Conservation (phyloP, 2,329 filamentous ascomycete genomes). For the Fusarium virguliforme region DNA sequence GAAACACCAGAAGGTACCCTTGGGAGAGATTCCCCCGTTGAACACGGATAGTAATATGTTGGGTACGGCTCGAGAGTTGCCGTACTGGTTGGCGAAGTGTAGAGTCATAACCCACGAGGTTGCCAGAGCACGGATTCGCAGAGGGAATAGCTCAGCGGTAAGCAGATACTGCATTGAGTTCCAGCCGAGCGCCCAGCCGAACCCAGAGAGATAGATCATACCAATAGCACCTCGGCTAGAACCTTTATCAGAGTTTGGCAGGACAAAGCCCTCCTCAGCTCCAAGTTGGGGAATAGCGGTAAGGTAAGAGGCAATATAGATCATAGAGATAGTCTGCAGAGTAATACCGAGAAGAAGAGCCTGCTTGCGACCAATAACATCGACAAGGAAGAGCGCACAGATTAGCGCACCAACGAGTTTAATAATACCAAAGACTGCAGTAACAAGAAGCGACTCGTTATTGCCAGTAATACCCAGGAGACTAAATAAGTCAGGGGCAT, state of each 20-base stretch:
- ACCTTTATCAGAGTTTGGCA: constrained; percentile 65
- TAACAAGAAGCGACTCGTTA: constrained; percentile 80
- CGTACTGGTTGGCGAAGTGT: constrained; percentile 86
- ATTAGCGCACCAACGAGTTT: constrained; percentile 78
- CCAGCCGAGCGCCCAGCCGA: constrained; percentile 81
- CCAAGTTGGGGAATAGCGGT: constrained; percentile 73
- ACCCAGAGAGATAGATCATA: constrained; percentile 80
- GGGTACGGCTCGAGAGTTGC: constrained; percentile 81
- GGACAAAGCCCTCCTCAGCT: constrained; percentile 63
- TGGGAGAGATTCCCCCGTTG: constrained; percentile 67
- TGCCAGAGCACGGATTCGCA: constrained; percentile 79
- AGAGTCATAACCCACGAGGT: constrained; percentile 83
- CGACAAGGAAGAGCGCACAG: constrained; percentile 85
- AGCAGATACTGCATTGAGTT: constrained; percentile 86
- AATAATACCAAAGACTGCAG: constrained; percentile 82
- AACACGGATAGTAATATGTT: constrained; percentile 75
- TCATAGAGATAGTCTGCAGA: constrained; percentile 73
- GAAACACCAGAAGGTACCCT: constrained; percentile 86
- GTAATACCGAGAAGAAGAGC: constrained; percentile 73
- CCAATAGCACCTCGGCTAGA: constrained; percentile 78
- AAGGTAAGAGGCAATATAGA: constrained; percentile 75
- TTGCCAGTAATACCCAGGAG: constrained; percentile 79
- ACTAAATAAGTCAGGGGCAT: constrained; percentile 81
- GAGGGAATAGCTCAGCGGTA: constrained; percentile 83
- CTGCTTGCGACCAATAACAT: constrained; percentile 83